These are phyloP conservation scores for Sporothrix dimorphospora DNA, from an alignment of 2,329 filamentous ascomycete species.

Conservation along the genomic window DNA sequence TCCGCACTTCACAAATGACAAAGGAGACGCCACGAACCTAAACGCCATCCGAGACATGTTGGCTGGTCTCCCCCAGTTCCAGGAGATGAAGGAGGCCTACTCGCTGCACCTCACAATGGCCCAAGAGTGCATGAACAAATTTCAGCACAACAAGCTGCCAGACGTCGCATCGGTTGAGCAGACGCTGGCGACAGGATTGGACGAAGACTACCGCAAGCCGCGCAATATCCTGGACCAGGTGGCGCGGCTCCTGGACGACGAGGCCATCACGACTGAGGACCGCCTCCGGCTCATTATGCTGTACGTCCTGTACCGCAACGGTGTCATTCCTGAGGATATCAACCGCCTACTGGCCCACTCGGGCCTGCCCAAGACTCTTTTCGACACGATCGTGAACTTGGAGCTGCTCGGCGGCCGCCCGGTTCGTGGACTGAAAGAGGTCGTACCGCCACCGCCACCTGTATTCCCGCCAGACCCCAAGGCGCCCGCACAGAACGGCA, in stretches of 20 bases:
- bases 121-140: slow-evolving; percentile 93
- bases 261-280: slow-evolving; percentile 70
- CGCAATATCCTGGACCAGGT: slow-evolving; percentile 87
- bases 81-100: slow-evolving; percentile 93
- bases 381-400: slow-evolving; percentile 74
- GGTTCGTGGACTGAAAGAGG: slow-evolving; percentile 72
- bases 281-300: slow-evolving; percentile 82
- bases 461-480: slow-evolving; percentile 72
- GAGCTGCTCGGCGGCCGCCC: slow-evolving; percentile 79
- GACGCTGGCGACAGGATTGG: slow-evolving; percentile 85
- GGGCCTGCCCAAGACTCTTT: slow-evolving; percentile 73
- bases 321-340: slow-evolving; percentile 81
- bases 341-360: slow-evolving; percentile 83
- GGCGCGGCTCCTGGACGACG: slow-evolving; percentile 85
- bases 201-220: slow-evolving; percentile 89
- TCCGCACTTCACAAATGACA: slow-evolving; percentile 82
- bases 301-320: slow-evolving; percentile 84
- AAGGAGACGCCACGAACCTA: slow-evolving; percentile 71
- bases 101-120: slow-evolving; percentile 95
- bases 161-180: slow-evolving; percentile 91
- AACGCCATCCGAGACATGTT: slow-evolving; percentile 98
- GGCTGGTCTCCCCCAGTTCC: slow-evolving; percentile 89
- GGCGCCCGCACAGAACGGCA: slow-evolving; percentile 41
- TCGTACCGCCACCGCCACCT: slow-evolving; percentile 64
- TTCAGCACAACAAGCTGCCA: slow-evolving; percentile 79